Evolutionary conservation across 169 alveolate genomes (phyloP).

Genomic region (Eimeria maxima): DNA sequence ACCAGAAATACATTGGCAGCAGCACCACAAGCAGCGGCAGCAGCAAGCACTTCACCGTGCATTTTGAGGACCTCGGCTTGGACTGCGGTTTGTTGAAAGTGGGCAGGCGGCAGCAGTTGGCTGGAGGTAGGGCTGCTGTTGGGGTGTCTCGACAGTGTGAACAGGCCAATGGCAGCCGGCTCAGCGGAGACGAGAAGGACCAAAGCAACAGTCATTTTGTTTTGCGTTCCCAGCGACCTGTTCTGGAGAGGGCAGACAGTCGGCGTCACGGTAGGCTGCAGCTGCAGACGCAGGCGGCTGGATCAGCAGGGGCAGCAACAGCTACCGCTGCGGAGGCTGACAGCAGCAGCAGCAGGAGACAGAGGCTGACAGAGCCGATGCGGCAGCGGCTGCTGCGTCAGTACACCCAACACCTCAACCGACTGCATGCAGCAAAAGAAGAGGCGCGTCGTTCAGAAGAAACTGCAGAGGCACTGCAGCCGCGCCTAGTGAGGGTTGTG

Average conservation of each 20-base stretch:
- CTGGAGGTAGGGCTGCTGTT: not conserved
- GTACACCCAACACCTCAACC: not conserved
- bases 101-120: not conserved
- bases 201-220: not conserved
- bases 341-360: not conserved
- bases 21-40: conserved; percentile 50
- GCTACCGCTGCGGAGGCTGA: not conserved
- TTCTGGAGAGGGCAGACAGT: not conserved
- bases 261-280: not conserved
- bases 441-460: not conserved
- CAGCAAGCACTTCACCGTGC: conserved; percentile 21
- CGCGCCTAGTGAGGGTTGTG: not conserved
- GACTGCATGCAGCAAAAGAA: not conserved
- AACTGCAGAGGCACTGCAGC: not conserved
- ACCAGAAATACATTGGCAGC: conserved; percentile 14
- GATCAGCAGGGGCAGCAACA: not conserved
- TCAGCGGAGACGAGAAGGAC: not conserved
- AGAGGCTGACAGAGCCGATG: conserved; percentile 19
- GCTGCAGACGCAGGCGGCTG: conserved; percentile 12
- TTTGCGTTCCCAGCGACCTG: not conserved
- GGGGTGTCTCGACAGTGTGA: not conserved
- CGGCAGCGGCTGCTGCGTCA: conserved; percentile 53
- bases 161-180: too few species aligned
- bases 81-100: not conserved
- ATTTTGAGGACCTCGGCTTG: not conserved